Evolutionary conservation across 352 stramenopile species (phyloP).

Genomic region (Phytopythium litorale): DNA sequence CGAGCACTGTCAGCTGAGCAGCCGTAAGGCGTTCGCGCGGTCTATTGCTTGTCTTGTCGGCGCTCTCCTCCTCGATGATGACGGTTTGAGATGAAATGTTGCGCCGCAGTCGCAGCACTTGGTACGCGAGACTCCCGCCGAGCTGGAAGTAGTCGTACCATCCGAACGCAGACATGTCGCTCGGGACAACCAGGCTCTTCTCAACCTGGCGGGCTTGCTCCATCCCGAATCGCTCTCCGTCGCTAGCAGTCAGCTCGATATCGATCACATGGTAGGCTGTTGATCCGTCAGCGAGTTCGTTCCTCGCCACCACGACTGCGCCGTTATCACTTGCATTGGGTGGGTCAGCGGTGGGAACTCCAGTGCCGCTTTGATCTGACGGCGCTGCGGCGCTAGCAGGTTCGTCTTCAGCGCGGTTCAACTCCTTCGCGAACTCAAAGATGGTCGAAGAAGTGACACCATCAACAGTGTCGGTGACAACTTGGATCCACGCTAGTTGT

Average conservation of each 20-base stretch:
- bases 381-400: background rate
- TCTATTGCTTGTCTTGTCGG: conserved; percentile 6
- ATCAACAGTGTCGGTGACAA: conserved; percentile 9
- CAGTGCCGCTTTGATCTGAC: background rate
- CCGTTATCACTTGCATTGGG: background rate
- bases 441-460: conserved; percentile 34
- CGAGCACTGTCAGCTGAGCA: conserved; percentile 27
- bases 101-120: conserved; percentile 39
- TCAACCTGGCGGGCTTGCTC: conserved; percentile 40
- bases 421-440: conserved; percentile 34
- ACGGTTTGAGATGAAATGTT: conserved; percentile 41
- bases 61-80: conserved; percentile 21
- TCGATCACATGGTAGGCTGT: conserved; percentile 11
- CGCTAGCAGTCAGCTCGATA: conserved; percentile 10
- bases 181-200: conserved; percentile 33
- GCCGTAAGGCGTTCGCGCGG: conserved; percentile 18
- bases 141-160: conserved; percentile 51
- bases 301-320: background rate
- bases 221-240: conserved; percentile 10
- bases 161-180: conserved; percentile 42
- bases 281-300: background rate
- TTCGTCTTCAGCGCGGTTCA: background rate
- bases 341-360: background rate
- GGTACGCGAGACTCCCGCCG: conserved; percentile 42
- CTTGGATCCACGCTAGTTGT: conserved; percentile 48